A percentile compares a stretch with the other conserved stretches of the same genome.
phyloP scores from a whole-genome alignment of 78 protist genomes.

The Pelomyxa schiedti region DNA sequence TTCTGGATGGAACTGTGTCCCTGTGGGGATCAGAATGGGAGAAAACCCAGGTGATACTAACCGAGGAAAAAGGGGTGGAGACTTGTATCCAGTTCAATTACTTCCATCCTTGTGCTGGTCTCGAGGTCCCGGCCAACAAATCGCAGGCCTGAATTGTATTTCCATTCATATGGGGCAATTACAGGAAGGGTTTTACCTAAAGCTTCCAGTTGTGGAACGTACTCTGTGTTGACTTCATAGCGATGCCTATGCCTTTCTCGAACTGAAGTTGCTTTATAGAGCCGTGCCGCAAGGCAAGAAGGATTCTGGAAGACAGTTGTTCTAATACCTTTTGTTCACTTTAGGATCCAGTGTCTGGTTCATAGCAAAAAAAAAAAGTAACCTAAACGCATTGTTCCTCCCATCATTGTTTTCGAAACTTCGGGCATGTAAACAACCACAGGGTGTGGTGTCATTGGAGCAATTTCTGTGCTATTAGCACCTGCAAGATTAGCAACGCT shows the following conservation, averaged over 20 bases:
- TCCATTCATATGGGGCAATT: no score
- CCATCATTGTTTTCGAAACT: constrained; percentile 68
- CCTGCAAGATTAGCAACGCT: constrained; percentile 33
- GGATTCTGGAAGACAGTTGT: constrained; percentile 19
- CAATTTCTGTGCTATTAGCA: constrained; percentile 68
- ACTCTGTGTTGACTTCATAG: constrained; percentile 80
- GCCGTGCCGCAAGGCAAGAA: constrained; percentile 1
- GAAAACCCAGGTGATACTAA: constrained; percentile 63
- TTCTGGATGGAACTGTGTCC: constrained; percentile 95
- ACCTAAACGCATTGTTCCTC: constrained; percentile 97
- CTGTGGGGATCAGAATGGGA: constrained; percentile 70
- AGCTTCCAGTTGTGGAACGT: constrained; percentile 51
- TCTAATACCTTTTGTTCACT: background rate
- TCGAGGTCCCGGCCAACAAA: background rate
- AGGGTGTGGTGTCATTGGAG: background rate
- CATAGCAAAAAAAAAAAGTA: constrained; percentile 10
- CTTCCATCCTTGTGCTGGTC: constrained; percentile 25
- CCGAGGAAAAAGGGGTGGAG: constrained; percentile 35
- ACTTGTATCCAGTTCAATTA: constrained; percentile 8
- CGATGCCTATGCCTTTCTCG: constrained; percentile 95
- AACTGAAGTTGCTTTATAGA: background rate
- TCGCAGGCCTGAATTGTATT: background rate
- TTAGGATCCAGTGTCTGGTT: background rate
- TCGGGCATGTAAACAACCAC: constrained; percentile 91
- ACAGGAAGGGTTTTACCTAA: no score